Conservation (phyloP, 2,329 filamentous ascomycete species). For the Fonsecaea pugnacius region DNA sequence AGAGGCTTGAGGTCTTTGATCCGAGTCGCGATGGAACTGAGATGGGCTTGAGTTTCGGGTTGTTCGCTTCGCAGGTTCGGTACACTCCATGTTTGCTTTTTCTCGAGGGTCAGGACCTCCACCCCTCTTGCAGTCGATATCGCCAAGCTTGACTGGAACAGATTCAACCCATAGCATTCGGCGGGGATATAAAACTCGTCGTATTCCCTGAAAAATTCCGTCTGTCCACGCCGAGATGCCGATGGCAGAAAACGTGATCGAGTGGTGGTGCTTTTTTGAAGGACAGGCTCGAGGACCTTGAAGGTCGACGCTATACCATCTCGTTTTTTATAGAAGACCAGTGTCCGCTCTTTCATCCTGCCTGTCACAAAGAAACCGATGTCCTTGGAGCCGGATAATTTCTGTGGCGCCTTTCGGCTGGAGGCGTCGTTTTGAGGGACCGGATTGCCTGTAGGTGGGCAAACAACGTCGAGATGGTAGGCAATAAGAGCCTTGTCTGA, state of each 20-base stretch:
- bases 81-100: slow-evolving; percentile 93
- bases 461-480: slow-evolving; percentile 87
- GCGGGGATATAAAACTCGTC: slow-evolving; percentile 98
- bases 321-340: slow-evolving; percentile 96
- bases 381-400: slow-evolving; percentile 82
- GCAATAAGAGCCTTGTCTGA: slow-evolving; percentile 89
- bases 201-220: slow-evolving; percentile 96
- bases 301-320: slow-evolving; percentile 92
- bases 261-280: slow-evolving; percentile 88
- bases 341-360: slow-evolving; percentile 91
- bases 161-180: slow-evolving; percentile 91
- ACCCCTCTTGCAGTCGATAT: slow-evolving; percentile 90
- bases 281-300: slow-evolving; percentile 91
- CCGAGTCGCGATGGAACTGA: slow-evolving; percentile 81
- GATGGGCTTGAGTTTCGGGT: slow-evolving; percentile 62
- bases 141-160: slow-evolving; percentile 93
- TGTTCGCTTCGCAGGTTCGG: slow-evolving; percentile 74
- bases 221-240: slow-evolving; percentile 67
- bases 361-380: slow-evolving; percentile 96
- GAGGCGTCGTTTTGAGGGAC: slow-evolving; percentile 72
- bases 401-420: slow-evolving; percentile 83
- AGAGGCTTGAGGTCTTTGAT: slow-evolving; percentile 83
- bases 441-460: slow-evolving; percentile 59
- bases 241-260: slow-evolving; percentile 69
- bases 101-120: slow-evolving; percentile 94